Base-by-base conservation (phyloP, 1,139 yeast species). In the Geotrichum siamense region DNA sequence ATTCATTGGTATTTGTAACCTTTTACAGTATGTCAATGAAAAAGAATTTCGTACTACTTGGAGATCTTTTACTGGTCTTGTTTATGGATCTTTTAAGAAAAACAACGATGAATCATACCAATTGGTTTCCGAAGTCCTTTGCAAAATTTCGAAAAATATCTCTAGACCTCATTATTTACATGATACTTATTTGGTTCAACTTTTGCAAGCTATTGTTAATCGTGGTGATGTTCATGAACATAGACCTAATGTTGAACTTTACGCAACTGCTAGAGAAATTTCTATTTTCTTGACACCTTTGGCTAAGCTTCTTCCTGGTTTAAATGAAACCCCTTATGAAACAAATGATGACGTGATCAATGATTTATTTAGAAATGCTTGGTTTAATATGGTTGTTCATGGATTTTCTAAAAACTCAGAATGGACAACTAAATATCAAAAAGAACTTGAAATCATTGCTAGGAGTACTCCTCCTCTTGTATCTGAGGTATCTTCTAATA, bases 341-440 rank as follows among this genome's bases (percentile, higher is more conserved):
- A 61, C 77, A 21, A 59, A 60, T 10, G 75, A 76, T 45, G 66
- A 73, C 33, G 69, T 65, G 13, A 71, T 76, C 1, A 65, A 75
- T 43, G 68, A 74, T 37, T 66, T 81, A 47, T 86, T 89, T 67
- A 76, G 94, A 57, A 84, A 91, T 61, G 78, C 86, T 40, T 93
- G 99, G 99, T 87, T 84, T 61, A 91, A 89, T 58, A 72, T 91
- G 75, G 93, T 82, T 3, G 85, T 89, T 35, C 96, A 91, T 62
- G 98, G 98, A 0, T 87, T 79, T 59, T 75, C 80, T 20, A 69
- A 71, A 42, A 72, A 73, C 41, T 79, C 94, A 0, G 69, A 70
- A 12, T 68, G 78, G 55, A 74, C 79, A 9, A 65, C 68, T 44
- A 63, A 66, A 9, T 72, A 75, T 55, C 59, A 65, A 44, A 50